These are phyloP conservation scores for Leccinum solheimii DNA, from an alignment of 1,284 basidiomycete genomes.

Conservation along the genomic window DNA sequence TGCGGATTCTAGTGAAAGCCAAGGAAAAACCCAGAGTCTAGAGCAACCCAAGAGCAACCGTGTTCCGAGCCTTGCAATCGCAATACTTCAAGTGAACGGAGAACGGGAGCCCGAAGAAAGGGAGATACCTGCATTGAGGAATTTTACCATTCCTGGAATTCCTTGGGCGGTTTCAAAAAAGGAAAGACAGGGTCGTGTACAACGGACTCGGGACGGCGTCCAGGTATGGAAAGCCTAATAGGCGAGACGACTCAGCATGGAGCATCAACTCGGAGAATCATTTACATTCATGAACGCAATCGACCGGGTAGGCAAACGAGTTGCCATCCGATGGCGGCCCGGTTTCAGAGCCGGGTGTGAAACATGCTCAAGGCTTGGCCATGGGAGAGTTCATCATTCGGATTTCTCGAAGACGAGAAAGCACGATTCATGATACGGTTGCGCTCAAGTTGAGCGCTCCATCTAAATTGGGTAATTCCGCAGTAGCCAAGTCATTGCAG, in stretches of 20 bases:
- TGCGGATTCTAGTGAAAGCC: conserved; percentile 3
- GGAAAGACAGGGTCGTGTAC: conserved; percentile 9
- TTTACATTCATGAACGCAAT: neutral
- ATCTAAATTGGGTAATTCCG: too few species aligned
- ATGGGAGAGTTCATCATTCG: too few species aligned
- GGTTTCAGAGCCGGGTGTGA: too few species aligned
- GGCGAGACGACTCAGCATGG: neutral
- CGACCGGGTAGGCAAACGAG: conserved; percentile 4
- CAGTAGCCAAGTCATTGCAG: too few species aligned
- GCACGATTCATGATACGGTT: too few species aligned
- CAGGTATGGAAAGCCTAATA: conserved; percentile 1
- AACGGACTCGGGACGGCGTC: neutral
- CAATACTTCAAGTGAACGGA: conserved; percentile 3
- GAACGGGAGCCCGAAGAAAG: neutral
- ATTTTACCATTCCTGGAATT: neutral
- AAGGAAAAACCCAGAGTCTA: conserved; percentile 15
- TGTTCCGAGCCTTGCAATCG: conserved; percentile 7
- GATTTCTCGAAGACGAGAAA: too few species aligned
- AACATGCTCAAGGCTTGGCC: too few species aligned
- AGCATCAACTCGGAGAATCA: neutral
- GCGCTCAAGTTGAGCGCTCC: too few species aligned
- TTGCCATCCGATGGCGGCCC: neutral
- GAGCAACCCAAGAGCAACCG: conserved; percentile 1
- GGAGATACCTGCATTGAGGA: neutral
- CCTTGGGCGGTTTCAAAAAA: conserved; percentile 2